Evolutionary conservation across 116 monocot species (phyloP), one percentile per base, ranked within the genome.

Genomic region (Dioscorea cayenensis): DNA sequence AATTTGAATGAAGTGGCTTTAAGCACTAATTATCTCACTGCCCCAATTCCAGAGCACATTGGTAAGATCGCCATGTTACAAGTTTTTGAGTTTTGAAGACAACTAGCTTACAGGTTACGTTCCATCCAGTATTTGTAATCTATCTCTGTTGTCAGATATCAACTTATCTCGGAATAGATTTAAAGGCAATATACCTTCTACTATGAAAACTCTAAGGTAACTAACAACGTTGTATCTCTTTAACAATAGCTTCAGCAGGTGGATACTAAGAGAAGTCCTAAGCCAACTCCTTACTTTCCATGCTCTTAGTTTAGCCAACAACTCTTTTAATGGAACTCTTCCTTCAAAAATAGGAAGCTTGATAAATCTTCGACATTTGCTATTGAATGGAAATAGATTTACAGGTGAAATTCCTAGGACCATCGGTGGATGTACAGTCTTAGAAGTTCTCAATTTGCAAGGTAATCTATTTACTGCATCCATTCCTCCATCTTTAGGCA

Each of bases 51-150:
- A 13, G 18, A 29, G 3, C 60, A 60, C 6, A 51, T 82, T 35
- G 73, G 82, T 1, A 38, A 28, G 23, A 79, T 86, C 3, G 1
- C 3, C 52, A 16, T 18, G 52, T 38, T 38, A 38, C 38, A 2
- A 4, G 12, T 25, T 7, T 7, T 13, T 52, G 18, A 16, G 12
- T 52, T 18, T 52, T 2, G 4, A 13, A 13, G 18, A 52, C 52
- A 52, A 52, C 52, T 0, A 52, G 13, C 18, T 52, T 3, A 16
- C 52, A 52, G 52, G 52, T 14, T 18, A 52, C 0, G 74, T 88
- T 36, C 88, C 81, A 37, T 16, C 71, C 13, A 64, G 67, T 2
- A 5, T 88, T 12, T 79, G 82, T 6, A 84, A 84, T 28, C 75
- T 84, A 20, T 79, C 79, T 14, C 70, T 27, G 1, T 49, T 13